These are phyloP conservation scores for Thermothelomyces thermophilus DNA, from an alignment of 2,329 filamentous ascomycete species.

Conservation along the genomic window DNA sequence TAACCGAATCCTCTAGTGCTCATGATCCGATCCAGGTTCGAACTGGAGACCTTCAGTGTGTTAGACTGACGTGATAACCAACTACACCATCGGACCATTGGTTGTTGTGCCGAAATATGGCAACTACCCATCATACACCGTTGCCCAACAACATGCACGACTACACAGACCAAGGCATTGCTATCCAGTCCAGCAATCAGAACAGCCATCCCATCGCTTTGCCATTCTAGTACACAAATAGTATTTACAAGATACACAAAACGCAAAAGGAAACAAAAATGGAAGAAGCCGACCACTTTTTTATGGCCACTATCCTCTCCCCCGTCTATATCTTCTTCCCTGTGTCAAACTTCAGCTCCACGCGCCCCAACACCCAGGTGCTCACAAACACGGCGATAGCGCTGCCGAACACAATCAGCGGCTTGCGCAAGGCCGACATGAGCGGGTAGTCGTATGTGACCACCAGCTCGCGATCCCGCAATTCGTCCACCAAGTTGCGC, in stretches of 20 bases:
- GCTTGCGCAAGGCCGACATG: constrained; percentile 72
- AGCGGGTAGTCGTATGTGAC: constrained; percentile 84
- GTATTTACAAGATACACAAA: constrained; percentile 4
- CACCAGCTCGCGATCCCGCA: constrained; percentile 73
- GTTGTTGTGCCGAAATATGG: constrained; percentile 5
- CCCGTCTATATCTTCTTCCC: constrained; percentile 36
- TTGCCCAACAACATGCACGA: too few relatives aligned
- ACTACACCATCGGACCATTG: constrained; percentile 30
- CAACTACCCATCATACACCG: too few relatives aligned
- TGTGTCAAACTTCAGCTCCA: constrained; percentile 73
- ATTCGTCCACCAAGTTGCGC: constrained; percentile 83
- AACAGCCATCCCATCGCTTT: constrained; percentile 9
- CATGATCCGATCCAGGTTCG: constrained; percentile 25
- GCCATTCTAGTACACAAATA: background rate
- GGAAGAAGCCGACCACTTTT: constrained; percentile 9
- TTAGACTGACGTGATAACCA: constrained; percentile 46
- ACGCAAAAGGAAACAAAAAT: background rate
- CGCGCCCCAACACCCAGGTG: constrained; percentile 66
- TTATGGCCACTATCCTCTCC: constrained; percentile 4
- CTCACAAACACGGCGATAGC: constrained; percentile 67
- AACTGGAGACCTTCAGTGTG: constrained; percentile 32
- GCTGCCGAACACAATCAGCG: constrained; percentile 70
- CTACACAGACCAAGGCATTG: too few relatives aligned
- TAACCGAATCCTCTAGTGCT: background rate
- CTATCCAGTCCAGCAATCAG: too few relatives aligned